These are phyloP conservation scores for Bertia moriformis DNA, from an alignment of 2,329 filamentous ascomycete genomes.

Conservation along the genomic window DNA sequence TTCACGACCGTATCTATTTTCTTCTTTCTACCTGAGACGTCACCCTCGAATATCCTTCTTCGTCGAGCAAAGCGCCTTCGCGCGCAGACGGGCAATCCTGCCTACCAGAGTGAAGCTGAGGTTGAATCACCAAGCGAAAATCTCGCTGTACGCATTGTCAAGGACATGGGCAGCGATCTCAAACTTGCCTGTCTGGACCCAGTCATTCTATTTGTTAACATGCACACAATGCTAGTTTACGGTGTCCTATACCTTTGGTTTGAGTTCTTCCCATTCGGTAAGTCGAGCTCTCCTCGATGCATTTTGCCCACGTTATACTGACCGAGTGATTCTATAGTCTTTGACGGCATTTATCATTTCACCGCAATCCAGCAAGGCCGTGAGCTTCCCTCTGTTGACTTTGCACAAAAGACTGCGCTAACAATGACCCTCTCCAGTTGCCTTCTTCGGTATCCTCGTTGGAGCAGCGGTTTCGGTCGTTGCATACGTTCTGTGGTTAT, in stretches of 20 bases:
- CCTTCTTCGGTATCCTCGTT: slow-evolving; percentile 25
- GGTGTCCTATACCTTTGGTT: slow-evolving; percentile 29
- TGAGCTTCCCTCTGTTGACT: no score
- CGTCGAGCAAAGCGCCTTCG: slow-evolving; percentile 27
- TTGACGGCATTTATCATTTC: slow-evolving; percentile 25
- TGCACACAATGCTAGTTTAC: slow-evolving; percentile 26
- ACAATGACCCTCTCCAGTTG: no score
- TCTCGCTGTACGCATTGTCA: slow-evolving; percentile 14
- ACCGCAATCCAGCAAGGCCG: slow-evolving; percentile 21
- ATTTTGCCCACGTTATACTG: no score
- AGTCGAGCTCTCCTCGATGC: no score
- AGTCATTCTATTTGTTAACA: slow-evolving; percentile 23
- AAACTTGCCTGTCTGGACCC: slow-evolving; percentile 21
- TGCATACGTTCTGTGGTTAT: slow-evolving; percentile 18
- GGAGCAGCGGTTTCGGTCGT: slow-evolving; percentile 18
- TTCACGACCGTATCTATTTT: slow-evolving; percentile 26
- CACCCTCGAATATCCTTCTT: slow-evolving; percentile 24
- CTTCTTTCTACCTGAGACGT: slow-evolving; percentile 31
- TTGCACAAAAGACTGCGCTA: no score
- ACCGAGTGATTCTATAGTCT: no score
- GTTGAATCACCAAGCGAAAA: slow-evolving; percentile 23
- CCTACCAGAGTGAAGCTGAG: slow-evolving; percentile 26
- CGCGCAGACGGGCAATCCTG: slow-evolving; percentile 22
- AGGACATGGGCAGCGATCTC: slow-evolving; percentile 18
- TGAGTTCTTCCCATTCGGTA: slow-evolving; percentile 29